A percentile compares a stretch with the other conserved stretches of the same genome.
Evolutionary conservation across 371 early-diverging fungal species (phyloP).

Genomic region (Syncephalastrum racemosum): DNA sequence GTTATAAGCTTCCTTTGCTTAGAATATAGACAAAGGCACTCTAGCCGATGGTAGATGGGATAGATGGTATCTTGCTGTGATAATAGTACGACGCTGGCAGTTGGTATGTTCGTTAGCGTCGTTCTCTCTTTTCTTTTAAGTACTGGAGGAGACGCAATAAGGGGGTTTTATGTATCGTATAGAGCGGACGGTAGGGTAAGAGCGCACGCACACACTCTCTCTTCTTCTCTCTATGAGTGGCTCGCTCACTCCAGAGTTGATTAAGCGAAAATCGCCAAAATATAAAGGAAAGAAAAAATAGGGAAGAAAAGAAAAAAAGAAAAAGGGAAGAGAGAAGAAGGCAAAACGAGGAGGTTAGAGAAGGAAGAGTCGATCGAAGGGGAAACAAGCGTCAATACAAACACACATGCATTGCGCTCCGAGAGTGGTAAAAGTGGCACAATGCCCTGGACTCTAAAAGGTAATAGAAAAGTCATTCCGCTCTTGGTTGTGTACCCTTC

Average conservation of each 20-base stretch:
- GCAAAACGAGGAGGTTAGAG: constrained; percentile 3
- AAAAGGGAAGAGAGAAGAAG: constrained; percentile 7
- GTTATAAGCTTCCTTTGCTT: too few relatives aligned
- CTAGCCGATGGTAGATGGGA: too few relatives aligned
- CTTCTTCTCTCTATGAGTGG: constrained; percentile 2
- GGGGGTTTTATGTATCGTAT: too few relatives aligned
- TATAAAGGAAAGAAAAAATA: constrained; percentile 6
- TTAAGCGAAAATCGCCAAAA: not conserved
- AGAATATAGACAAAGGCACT: too few relatives aligned
- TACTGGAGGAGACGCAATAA: too few relatives aligned
- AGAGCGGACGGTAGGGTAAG: too few relatives aligned
- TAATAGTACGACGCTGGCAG: too few relatives aligned
- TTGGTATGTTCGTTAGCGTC: too few relatives aligned
- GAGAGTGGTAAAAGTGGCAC: constrained; percentile 16
- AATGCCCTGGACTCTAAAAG: constrained; percentile 5
- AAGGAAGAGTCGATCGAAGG: constrained; percentile 2
- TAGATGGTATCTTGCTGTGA: too few relatives aligned
- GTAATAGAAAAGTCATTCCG: not conserved
- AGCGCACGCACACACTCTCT: constrained; percentile 6
- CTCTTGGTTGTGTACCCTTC: too few relatives aligned
- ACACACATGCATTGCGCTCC: constrained; percentile 14
- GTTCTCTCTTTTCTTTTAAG: too few relatives aligned
- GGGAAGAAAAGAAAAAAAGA: not conserved
- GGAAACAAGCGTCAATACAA: constrained; percentile 7
- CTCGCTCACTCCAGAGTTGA: not conserved